Percentiles rank a stretch among this genome's conserved stretches.
These are phyloP conservation scores for Cylindrotheca closterium DNA, from an alignment of 108 stramenopile genomes.

Conservation along the genomic window DNA sequence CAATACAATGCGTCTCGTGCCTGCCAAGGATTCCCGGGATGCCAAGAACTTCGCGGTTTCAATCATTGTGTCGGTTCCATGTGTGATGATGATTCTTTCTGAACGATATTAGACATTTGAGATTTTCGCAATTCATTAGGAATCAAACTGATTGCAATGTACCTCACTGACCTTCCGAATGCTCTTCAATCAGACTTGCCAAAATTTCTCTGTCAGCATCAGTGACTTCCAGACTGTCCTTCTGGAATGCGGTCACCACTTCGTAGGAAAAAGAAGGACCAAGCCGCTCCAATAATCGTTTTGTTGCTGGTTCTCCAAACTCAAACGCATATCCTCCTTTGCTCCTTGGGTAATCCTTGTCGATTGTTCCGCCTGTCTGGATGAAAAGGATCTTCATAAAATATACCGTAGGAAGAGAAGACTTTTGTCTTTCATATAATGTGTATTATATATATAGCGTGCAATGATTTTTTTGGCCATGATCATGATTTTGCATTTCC, in stretches of 20 bases:
- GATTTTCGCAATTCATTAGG: background rate
- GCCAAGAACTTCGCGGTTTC: conserved; percentile 42
- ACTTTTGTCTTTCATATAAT: too few relatives aligned
- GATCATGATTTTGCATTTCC: too few relatives aligned
- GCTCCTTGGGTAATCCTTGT: conserved; percentile 55
- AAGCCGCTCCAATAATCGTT: conserved; percentile 32
- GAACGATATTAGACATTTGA: background rate
- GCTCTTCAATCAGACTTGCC: background rate
- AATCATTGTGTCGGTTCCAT: conserved; percentile 61
- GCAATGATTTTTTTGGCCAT: too few relatives aligned
- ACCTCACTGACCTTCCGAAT: background rate
- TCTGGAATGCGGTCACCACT: conserved; percentile 31
- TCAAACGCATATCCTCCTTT: conserved; percentile 55
- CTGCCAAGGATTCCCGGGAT: background rate
- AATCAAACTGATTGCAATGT: too few relatives aligned
- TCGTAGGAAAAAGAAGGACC: conserved; percentile 34
- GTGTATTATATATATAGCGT: too few relatives aligned
- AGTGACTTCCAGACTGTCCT: conserved; percentile 51
- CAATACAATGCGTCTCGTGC: conserved; percentile 2
- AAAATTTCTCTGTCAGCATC: conserved; percentile 29
- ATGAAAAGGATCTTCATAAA: conserved; percentile 21
- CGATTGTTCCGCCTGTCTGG: conserved; percentile 50
- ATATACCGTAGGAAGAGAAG: too few relatives aligned
- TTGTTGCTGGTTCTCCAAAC: conserved; percentile 42
- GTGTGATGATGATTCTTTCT: conserved; percentile 45